Conservation (phyloP, 139 green algal genomes). For the Tetraselmis striata region DNA sequence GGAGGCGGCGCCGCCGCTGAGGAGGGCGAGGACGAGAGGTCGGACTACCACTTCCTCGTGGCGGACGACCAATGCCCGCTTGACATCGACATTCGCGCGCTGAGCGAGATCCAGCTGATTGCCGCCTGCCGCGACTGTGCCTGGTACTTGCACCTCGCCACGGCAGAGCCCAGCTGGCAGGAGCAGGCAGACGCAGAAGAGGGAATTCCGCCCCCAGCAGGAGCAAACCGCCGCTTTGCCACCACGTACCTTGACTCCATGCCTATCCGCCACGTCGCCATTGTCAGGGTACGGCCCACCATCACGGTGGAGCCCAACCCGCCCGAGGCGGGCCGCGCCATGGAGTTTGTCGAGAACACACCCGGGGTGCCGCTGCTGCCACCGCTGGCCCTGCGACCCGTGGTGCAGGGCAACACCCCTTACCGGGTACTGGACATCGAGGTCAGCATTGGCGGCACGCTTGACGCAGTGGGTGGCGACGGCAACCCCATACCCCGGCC, state of each 20-base stretch:
- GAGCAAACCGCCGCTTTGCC: not conserved
- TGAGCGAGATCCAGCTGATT: not conserved
- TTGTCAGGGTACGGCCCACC: not conserved
- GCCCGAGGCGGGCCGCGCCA: not conserved
- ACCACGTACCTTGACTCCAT: not conserved
- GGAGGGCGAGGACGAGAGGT: not conserved
- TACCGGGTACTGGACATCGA: not conserved
- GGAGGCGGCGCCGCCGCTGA: not conserved
- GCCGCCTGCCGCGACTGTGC: not conserved
- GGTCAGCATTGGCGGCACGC: not conserved
- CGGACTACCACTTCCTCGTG: not conserved
- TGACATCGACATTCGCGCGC: not conserved
- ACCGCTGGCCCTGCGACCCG: not conserved
- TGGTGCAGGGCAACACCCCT: not conserved
- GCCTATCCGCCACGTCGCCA: not conserved
- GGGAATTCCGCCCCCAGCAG: too few relatives aligned
- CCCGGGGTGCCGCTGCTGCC: not conserved
- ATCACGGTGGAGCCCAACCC: not conserved
- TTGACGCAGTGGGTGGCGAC: not conserved
- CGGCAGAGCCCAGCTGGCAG: not conserved
- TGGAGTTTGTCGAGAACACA: not conserved
- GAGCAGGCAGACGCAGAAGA: not conserved
- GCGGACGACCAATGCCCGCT: not conserved
- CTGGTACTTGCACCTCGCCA: not conserved
- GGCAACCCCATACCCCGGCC: not conserved